A percentile compares a stretch with the other conserved stretches of the same genome.
Evolutionary conservation across 192 early-diverging fungal genomes (phyloP).

Genomic region (Umbelopsis vinacea): DNA sequence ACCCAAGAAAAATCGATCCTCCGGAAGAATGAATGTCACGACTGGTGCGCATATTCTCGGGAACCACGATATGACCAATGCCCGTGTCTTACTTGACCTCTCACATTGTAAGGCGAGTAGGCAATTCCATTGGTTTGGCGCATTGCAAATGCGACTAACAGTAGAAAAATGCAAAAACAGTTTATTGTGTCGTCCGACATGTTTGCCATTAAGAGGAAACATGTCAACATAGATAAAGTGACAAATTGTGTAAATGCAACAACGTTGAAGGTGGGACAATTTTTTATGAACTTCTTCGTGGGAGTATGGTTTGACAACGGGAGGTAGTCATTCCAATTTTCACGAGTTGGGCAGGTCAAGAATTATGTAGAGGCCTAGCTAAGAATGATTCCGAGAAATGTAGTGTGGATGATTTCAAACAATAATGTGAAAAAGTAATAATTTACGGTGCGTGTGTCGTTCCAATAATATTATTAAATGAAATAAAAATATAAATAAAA

Average conservation of each 20-base stretch:
- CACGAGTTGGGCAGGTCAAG: neutral
- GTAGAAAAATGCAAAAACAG: constrained; percentile 2
- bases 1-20: too few relatives aligned
- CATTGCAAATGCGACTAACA: constrained; percentile 15
- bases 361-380: neutral
- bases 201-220: neutral
- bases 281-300: too few relatives aligned
- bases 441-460: too few relatives aligned
- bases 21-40: too few relatives aligned
- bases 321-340: neutral
- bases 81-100: too few relatives aligned
- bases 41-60: too few relatives aligned
- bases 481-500: too few relatives aligned
- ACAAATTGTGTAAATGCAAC: neutral
- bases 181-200: neutral
- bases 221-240: neutral
- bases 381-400: constrained; percentile 4
- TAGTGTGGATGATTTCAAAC: neutral
- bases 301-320: too few relatives aligned
- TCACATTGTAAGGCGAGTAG: neutral
- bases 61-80: too few relatives aligned
- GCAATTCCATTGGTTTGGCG: neutral
- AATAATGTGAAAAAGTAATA: neutral
- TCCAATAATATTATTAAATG: neutral
- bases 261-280: too few relatives aligned